Conservation (phyloP, 202 grass and related monocot genomes). For the Schoenoplectus triqueter region DNA sequence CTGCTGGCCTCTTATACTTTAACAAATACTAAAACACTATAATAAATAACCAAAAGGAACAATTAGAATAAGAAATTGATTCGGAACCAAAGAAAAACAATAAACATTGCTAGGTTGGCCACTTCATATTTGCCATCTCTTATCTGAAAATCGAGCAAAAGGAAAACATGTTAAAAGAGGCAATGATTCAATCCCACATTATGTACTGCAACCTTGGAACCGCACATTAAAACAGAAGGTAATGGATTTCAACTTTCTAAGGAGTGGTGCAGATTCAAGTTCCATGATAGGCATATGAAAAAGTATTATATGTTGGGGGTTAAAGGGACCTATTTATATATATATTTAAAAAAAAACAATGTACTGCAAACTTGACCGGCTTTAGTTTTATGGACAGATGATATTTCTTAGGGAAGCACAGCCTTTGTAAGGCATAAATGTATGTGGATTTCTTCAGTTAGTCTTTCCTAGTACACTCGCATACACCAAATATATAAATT, state of each 20-base stretch:
- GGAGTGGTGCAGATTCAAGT: too few species aligned
- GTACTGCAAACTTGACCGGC: neutral
- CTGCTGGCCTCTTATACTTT: slow-evolving; percentile 12
- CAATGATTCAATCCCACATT: slow-evolving; percentile 15
- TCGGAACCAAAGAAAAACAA: slow-evolving; percentile 27
- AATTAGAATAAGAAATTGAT: slow-evolving; percentile 51
- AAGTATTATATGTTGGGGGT: too few species aligned
- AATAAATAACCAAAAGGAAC: slow-evolving; percentile 47
- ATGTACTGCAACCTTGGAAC: neutral
- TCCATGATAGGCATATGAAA: too few species aligned
- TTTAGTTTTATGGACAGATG: slow-evolving; percentile 12
- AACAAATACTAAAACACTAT: slow-evolving; percentile 29
- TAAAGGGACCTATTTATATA: too few species aligned
- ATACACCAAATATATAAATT: slow-evolving; percentile 18
- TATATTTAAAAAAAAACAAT: too few species aligned
- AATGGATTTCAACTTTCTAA: too few species aligned
- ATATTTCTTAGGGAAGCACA: neutral
- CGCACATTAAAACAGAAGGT: too few species aligned
- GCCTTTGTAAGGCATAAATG: neutral
- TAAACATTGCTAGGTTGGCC: neutral
- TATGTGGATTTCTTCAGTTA: neutral
- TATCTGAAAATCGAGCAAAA: slow-evolving; percentile 55
- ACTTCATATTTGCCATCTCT: slow-evolving; percentile 84
- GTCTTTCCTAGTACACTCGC: neutral
- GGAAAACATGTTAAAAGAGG: neutral